Evolutionary conservation across 768 basidiomycete species (phyloP), one percentile per base, ranked within the genome.

Genomic region (Pisolithus albus): DNA sequence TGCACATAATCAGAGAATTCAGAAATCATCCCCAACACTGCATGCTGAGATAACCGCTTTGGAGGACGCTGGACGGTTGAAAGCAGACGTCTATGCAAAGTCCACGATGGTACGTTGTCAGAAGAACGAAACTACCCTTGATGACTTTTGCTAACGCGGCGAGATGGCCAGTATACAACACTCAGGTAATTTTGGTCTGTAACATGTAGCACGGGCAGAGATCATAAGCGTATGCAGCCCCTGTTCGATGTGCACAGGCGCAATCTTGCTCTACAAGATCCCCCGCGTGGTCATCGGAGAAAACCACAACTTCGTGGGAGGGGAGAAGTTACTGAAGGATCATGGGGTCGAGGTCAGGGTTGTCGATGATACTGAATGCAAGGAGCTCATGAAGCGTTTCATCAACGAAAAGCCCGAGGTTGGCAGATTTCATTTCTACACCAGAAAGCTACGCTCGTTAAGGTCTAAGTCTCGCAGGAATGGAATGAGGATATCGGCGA

Each of bases 401-500:
- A 83, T 86, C 42, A 55, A 64, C 24, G 73, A 76, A 53, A 73
- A 76, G 7, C 82, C 81, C 28, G 74, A 82, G 68, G 77, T 83
- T 44, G 43, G 61, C 39, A 23, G 39, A 28, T 23, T 11, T 5
- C 19, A 57, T 28, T 28, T 53, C 45, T 54, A 58, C 53, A 53
- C 47, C 48, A 43, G 32, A 18, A 32, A 30, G 39, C 13, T 51
- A 28, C 46, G 40, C 37, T 23, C 50, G 26, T 44, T 46, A 47
- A 52, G 38, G 21, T 61, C 54, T 61, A 56, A 45, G 47, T n/a
- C 43, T 56, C 52, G 45, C 52, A 75, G 75, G 74, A 77, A 53
- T 83, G 81, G 81, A 71, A 76, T 56, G 81, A 83, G 58, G 83
- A 84, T 63, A 81, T 83, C 42, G 83, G 81, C 19, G 75, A 77